These are phyloP conservation scores for Cladosporium oxysporum DNA, from an alignment of 2,329 filamentous ascomycete species.

Conservation along the genomic window DNA sequence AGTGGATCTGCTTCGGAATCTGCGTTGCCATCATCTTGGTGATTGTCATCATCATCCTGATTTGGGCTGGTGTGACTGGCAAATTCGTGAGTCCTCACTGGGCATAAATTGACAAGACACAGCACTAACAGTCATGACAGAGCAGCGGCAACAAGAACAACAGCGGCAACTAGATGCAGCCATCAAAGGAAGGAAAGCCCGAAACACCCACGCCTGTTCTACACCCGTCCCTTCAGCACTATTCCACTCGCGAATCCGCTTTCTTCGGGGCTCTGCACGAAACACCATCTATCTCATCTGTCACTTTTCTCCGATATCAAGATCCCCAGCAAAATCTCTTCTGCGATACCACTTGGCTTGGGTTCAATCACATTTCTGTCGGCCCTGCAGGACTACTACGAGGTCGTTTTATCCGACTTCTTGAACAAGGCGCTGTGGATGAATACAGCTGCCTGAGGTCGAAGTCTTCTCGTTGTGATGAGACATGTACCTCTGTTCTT, in stretches of 20 bases:
- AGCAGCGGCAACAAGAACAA: slow-evolving; percentile 18
- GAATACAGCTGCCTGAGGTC: background rate
- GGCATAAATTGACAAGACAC: background rate
- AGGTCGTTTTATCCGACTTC: background rate
- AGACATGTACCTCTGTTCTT: background rate
- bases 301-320: background rate
- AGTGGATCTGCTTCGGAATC: slow-evolving; percentile 92
- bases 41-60: slow-evolving; percentile 21
- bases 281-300: slow-evolving; percentile 10
- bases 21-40: slow-evolving; percentile 40
- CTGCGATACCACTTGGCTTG: slow-evolving; percentile 17
- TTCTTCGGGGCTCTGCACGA: background rate
- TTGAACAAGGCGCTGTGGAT: background rate
- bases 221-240: background rate
- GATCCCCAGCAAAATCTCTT: background rate
- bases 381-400: background rate
- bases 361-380: background rate
- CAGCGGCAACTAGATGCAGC: slow-evolving; percentile 8
- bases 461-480: background rate
- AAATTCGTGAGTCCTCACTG: slow-evolving; percentile 18
- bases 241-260: background rate
- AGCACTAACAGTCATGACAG: background rate
- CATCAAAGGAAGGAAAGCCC: background rate
- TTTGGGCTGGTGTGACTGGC: slow-evolving; percentile 19
- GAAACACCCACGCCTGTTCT: background rate